Base-by-base conservation (phyloP, 345 rosid species). In the Trapa incisa region DNA sequence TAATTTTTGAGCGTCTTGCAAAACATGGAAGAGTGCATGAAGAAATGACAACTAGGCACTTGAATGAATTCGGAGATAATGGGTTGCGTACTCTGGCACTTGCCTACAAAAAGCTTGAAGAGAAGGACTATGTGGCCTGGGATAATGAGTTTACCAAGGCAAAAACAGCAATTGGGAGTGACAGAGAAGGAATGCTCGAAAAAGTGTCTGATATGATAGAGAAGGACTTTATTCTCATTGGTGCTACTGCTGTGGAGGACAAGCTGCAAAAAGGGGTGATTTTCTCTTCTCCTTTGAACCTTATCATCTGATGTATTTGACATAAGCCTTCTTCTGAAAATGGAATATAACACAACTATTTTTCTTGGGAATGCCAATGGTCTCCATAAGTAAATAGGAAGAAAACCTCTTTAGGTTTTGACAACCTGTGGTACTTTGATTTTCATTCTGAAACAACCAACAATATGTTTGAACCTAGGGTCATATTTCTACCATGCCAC, bases 21-120 rank as follows among this genome's bases (percentile, higher is more conserved):
- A 75, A 85, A 45, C 69, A 82, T 33, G 97, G 97, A 2, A 80
- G 78, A 73, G 64, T 71, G 10, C 80, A 78, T 66, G 72, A 81
- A 35, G 79, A 80, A 66, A 74, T 80, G 39, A 84, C 92, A 22
- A 66, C 83, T 33, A 61, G 71, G 22, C 92, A 88, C 74, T 81
- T 88, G 58, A 77, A 78, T 57, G 77, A 72, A 50, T 91, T 86
- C 3, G 88, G 86, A 67, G 89, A 88, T 73, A 89, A 85, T 3
- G 97, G 97, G 37, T 66, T 88, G 10, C 96, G 96, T 9, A 88
- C 96, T 29, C 79, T 91, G 68, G 97, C 92, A 60, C 79, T 91
- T 37, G 87, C 88, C 45, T 85, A 85, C 57, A 73, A 82, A 65
- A 73, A 14, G 53, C 60, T 91, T 11, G 82, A 84, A 48, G 83